These are phyloP conservation scores for Rhododendron williamsianum DNA, from an alignment of 148 eudicot genomes.

Conservation along the genomic window DNA sequence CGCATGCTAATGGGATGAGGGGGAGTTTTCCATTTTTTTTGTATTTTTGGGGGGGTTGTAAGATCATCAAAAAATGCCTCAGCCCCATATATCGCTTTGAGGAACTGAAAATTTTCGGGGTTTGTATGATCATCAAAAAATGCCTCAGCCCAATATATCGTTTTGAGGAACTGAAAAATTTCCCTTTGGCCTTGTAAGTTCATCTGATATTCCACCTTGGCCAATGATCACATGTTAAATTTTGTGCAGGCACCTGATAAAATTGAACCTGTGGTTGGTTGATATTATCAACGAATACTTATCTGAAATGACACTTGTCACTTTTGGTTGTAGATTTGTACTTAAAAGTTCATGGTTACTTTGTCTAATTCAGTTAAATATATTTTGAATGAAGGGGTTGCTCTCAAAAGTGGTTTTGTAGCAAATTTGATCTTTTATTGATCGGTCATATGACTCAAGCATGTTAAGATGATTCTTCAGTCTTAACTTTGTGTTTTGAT, in stretches of 20 bases:
- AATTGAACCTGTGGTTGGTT: not conserved
- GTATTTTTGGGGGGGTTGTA: too few species aligned
- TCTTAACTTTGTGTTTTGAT: not conserved
- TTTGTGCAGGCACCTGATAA: not conserved
- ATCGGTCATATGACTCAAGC: not conserved
- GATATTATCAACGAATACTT: not conserved
- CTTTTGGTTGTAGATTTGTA: not conserved
- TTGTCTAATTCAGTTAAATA: not conserved
- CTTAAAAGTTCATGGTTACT: not conserved
- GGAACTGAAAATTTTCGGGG: too few species aligned
- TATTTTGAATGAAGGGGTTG: not conserved
- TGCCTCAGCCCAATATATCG: not conserved
- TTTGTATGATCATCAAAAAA: not conserved
- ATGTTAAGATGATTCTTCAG: not conserved
- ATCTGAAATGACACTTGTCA: not conserved
- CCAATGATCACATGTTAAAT: not conserved
- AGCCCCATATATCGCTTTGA: too few species aligned
- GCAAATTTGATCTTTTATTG: not conserved
- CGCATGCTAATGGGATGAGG: not conserved
- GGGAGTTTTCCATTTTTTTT: too few species aligned
- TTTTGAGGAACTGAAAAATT: not conserved
- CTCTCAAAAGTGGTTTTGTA: not conserved
- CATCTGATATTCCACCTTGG: not conserved
- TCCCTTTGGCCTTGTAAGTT: not conserved
- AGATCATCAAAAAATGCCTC: too few species aligned